A percentile compares a stretch with the other conserved stretches of the same genome.
These are phyloP conservation scores for Jimgerdemannia lactiflua DNA, from an alignment of 192 early-diverging fungal species.

Conservation along the genomic window DNA sequence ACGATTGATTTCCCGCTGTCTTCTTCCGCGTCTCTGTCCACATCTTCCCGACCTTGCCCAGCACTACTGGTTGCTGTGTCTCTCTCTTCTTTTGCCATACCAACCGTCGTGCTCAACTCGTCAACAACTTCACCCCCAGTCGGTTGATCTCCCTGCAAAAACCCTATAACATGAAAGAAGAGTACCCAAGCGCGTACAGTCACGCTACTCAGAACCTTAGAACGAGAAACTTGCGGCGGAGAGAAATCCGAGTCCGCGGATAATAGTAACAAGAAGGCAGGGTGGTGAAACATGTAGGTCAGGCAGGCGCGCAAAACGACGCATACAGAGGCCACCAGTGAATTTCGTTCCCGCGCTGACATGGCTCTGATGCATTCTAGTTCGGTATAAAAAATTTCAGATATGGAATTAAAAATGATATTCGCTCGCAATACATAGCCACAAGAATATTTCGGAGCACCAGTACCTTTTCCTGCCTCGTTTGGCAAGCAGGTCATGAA, in stretches of 20 bases:
- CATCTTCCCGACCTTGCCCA: conserved; percentile 8
- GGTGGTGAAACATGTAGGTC: neutral
- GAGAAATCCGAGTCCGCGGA: neutral
- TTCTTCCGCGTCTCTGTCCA: conserved; percentile 22
- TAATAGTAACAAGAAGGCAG: neutral
- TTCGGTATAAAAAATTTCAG: neutral
- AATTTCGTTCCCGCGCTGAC: neutral
- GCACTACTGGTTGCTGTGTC: neutral
- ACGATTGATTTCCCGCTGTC: conserved; percentile 4
- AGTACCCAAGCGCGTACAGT: neutral
- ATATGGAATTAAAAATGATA: neutral
- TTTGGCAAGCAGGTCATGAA: neutral
- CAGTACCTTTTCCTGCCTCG: neutral
- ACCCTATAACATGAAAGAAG: neutral
- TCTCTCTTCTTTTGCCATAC: conserved; percentile 8
- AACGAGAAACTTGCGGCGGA: neutral
- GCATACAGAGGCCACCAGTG: neutral
- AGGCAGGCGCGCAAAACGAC: neutral
- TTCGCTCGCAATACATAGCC: neutral
- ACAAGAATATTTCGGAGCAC: neutral
- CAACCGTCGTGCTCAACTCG: neutral
- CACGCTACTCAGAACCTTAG: neutral
- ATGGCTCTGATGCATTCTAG: neutral
- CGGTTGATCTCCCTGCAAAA: neutral
- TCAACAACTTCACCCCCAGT: neutral